Evolutionary conservation across 2,329 filamentous ascomycete species (phyloP), one percentile per base, ranked within the genome.

Genomic region (Chaetothyriales sp.): DNA sequence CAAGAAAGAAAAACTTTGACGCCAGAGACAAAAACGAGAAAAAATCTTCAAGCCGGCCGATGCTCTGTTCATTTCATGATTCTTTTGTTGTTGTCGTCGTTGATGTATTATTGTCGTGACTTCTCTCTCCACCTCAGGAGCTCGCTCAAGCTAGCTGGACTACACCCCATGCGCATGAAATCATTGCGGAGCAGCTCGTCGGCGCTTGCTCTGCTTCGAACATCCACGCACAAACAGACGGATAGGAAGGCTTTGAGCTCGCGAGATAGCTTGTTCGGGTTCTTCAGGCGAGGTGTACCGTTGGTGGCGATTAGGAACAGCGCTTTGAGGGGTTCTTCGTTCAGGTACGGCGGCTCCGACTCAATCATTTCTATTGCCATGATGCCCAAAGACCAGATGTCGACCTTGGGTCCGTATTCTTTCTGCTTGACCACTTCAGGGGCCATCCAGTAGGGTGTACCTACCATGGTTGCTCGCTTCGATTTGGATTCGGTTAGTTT

Each of bases 281-380:
- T 88, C 70, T 96, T 96, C 70, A 98, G 94, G 49, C 83, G 76
- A 1, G 92, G 92, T 15, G 92, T 96, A 46, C 92, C 92, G 63
- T 95, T 95, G 32, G 92, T 96, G 49, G 92, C 92, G 66, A 98
- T 98, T 60, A 98, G 71, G 76, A 92, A 98, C 39, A 98, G 75
- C 1, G 92, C 92, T 54, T 90, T 81, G 20, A 98, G 75, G 4
- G 92, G 92, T 39, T 87, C 93, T 67, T 98, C 92, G 42, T 89
- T 96, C 53, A 98, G 75, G 65, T 96, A 98, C 20, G 92, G 92
- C 10, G 92, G 92, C 67, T 96, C 92, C 65, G 90, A 92, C 70
- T 96, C 92, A 58, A 98, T 95, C 92, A 98, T 98, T 69, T 98
- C 92, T 62, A 98, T 96, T 6, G 92, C 88, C 92, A 98, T 96